These are phyloP conservation scores for Brettanomyces anomalus DNA, from an alignment of 805 yeast genomes.

Conservation along the genomic window DNA sequence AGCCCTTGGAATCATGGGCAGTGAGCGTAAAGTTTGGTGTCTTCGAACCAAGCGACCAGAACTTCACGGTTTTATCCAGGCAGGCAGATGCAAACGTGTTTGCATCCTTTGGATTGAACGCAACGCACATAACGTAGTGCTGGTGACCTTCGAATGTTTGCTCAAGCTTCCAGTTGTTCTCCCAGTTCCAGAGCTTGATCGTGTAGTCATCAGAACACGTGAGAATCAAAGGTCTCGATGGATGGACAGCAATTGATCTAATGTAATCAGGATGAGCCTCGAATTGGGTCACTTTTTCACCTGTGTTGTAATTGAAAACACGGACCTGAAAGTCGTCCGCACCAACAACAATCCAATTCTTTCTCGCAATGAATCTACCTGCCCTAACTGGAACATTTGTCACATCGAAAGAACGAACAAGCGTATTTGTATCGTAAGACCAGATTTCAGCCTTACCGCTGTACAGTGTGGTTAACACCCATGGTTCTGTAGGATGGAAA, in stretches of 20 bases:
- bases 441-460: conserved; percentile 89
- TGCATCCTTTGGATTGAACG: conserved; percentile 95
- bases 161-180: conserved; percentile 79
- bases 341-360: conserved; percentile 95
- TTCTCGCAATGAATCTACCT: conserved; percentile 89
- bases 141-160: conserved; percentile 93
- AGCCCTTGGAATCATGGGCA: conserved; percentile 91
- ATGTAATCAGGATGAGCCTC: conserved; percentile 98
- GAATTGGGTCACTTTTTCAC: conserved; percentile 88
- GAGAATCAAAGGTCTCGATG: conserved; percentile 79
- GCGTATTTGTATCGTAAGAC: conserved; percentile 80
- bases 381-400: conserved; percentile 96
- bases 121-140: conserved; percentile 90
- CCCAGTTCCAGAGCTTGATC: conserved; percentile 97
- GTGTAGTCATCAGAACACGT: conserved; percentile 90
- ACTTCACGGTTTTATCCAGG: conserved; percentile 90
- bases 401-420: conserved; percentile 85
- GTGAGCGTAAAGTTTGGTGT: conserved; percentile 84
- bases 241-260: conserved; percentile 89
- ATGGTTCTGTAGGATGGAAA: conserved; percentile 96
- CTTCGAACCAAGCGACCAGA: conserved; percentile 88
- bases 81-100: conserved; percentile 97
- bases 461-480: conserved; percentile 87
- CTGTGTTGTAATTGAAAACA: conserved; percentile 90
- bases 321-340: conserved; percentile 92